Evolutionary conservation across 2,329 filamentous ascomycete genomes (phyloP), one percentile per base, ranked within the genome.

Genomic region (Diplocarpon rosae): DNA sequence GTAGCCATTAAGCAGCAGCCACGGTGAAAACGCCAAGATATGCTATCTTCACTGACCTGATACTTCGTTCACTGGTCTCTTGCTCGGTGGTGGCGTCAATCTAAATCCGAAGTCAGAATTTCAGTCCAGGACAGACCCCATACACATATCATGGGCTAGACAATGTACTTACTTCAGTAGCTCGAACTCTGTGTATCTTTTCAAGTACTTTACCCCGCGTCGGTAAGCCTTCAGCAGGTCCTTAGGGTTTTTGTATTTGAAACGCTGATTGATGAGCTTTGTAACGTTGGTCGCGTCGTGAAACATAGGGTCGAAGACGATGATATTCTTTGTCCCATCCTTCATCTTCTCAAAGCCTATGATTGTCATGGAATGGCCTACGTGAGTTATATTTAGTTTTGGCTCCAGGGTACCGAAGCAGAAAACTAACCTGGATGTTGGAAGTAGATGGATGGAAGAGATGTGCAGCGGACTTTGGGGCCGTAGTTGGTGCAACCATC

Each of bases 301-400:
- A 61, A 85, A 87, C 66, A 84, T 83, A 1, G 90, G 88, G 60
- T 96, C 89, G 60, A 95, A 94, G 11, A 95, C 84, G 0, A 96
- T 69, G 14, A 96, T 67, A 53, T 85, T 83, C 41, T 71, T 67
- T 14, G 69, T 67, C 20, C 84, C 83, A 47, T 82, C 72, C 29
- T 65, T 68, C 24, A 72, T 75, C 52, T 75, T 76, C 63, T 95
- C 88, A 20, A 94, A 71, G 0, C 90, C 90, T 43, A 96, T 71
- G 41, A 96, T 87, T 0, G 87, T 94, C 68, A 95, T 71, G 1
- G 89, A 95, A 62, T 96, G 90, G 2, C 88, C 86, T 73, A 20
- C 1, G 28, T 20, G 13, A 27, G 24, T 32, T n/a, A 29, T 8
- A 3, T 9, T n/a, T 16, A 29, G 14, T 11, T 15, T 11, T 1